Evolutionary conservation across 768 basidiomycete genomes (phyloP).

Genomic region (Guyanaporus albipodus): DNA sequence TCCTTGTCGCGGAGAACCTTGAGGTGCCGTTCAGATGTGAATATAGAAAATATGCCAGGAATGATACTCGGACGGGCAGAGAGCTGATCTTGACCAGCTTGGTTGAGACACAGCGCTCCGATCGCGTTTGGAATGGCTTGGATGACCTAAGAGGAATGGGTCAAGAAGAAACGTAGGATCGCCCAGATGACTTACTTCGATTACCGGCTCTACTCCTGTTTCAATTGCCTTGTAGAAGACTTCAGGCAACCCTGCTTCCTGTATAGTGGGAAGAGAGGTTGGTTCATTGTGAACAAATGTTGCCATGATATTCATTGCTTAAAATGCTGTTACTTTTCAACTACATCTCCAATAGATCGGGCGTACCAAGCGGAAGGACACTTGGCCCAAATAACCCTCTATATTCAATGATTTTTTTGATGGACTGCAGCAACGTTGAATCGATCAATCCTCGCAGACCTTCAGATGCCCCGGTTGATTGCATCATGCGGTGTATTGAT

Average conservation of each 20-base stretch:
- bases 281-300: constrained; percentile 99
- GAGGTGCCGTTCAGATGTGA: constrained; percentile 79
- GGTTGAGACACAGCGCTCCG: constrained; percentile 93
- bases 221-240: constrained; percentile 86
- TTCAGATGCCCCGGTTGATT: constrained; percentile 89
- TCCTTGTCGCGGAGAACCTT: constrained; percentile 90
- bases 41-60: constrained; percentile 78
- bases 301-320: constrained; percentile 89
- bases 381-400: constrained; percentile 82
- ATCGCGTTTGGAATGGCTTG: constrained; percentile 93
- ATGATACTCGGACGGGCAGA: constrained; percentile 76
- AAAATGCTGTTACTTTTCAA: constrained; percentile 7
- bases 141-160: constrained; percentile 57
- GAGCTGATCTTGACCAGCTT: constrained; percentile 80
- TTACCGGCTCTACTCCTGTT: constrained; percentile 76
- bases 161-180: background rate
- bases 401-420: constrained; percentile 85
- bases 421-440: constrained; percentile 74
- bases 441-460: constrained; percentile 94
- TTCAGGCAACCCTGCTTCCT: constrained; percentile 88
- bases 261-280: constrained; percentile 86
- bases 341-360: background rate
- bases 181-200: constrained; percentile 56
- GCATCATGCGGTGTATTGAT: constrained; percentile 97
- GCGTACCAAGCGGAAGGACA: constrained; percentile 78